Evolutionary conservation across 352 stramenopile species (phyloP).

Genomic region (Pythium brassicae): DNA sequence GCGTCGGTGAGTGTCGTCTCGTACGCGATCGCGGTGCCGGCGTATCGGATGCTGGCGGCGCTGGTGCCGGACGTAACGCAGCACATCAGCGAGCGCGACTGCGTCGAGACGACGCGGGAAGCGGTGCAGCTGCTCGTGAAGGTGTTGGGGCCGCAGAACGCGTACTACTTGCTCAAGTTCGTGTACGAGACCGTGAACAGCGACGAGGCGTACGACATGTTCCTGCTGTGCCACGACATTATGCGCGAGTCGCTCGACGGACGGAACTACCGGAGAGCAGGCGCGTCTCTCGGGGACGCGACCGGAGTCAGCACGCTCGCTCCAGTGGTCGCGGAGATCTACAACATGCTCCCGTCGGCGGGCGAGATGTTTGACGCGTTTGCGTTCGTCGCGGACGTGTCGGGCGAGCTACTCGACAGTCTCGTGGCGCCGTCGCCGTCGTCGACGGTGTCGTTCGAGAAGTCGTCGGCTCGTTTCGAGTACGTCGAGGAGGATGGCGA

Average conservation of each 20-base stretch:
- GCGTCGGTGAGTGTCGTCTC: conserved; percentile 52
- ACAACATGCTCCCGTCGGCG: conserved; percentile 55
- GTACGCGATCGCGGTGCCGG: conserved; percentile 62
- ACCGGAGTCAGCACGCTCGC: conserved; percentile 40
- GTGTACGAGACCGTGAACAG: conserved; percentile 73
- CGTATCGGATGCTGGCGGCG: conserved; percentile 52
- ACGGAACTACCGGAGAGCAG: conserved; percentile 56
- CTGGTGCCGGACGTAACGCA: conserved; percentile 39
- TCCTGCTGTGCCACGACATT: conserved; percentile 63
- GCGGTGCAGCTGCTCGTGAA: conserved; percentile 49
- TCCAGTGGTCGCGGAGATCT: conserved; percentile 41
- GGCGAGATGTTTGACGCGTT: conserved; percentile 58
- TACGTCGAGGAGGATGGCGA: conserved; percentile 17
- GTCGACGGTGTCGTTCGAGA: not conserved
- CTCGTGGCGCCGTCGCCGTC: conserved; percentile 8
- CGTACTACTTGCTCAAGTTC: conserved; percentile 66
- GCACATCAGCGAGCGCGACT: conserved; percentile 53
- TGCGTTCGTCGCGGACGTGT: conserved; percentile 54
- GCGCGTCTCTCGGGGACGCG: conserved; percentile 31
- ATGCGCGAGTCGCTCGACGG: conserved; percentile 50
- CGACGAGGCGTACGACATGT: conserved; percentile 62
- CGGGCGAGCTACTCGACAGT: conserved; percentile 42
- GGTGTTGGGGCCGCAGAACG: conserved; percentile 64
- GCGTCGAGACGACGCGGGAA: conserved; percentile 40
- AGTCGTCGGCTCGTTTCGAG: conserved; percentile 28